phyloP scores from a whole-genome alignment of 106 monocot genomes.

The Posidonia australis region DNA sequence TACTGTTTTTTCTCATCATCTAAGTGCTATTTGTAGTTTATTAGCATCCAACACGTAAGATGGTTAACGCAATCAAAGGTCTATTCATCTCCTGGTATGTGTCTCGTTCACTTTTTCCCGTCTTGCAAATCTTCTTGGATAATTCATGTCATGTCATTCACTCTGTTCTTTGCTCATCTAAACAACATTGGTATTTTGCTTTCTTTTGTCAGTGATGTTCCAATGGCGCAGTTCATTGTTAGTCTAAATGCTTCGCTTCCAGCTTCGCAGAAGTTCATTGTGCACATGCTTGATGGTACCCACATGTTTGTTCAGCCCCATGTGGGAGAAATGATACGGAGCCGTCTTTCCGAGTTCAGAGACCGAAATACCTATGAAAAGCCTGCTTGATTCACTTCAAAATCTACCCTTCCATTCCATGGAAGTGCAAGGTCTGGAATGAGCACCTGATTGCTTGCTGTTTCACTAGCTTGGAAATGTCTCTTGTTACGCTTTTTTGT shows the following conservation, averaged over 20 bases:
- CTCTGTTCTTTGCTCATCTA: not conserved
- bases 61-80: constrained; percentile 98
- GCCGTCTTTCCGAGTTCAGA: constrained; percentile 70
- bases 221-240: constrained; percentile 94
- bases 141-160: not conserved
- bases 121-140: not conserved
- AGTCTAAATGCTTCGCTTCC: constrained; percentile 70
- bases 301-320: constrained; percentile 91
- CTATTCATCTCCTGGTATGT: constrained; percentile 81
- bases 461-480: too few relatives aligned
- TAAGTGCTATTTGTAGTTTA: too few relatives aligned
- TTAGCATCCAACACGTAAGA: constrained; percentile 12
- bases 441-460: too few relatives aligned
- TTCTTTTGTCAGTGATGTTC: constrained; percentile 56
- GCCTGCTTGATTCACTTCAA: constrained; percentile 35
- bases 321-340: constrained; percentile 64
- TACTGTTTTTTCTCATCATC: too few relatives aligned
- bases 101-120: not conserved
- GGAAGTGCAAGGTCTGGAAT: too few relatives aligned
- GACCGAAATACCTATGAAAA: constrained; percentile 93
- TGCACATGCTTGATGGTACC: constrained; percentile 68
- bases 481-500: too few relatives aligned
- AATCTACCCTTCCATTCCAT: not conserved
- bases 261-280: constrained; percentile 64
- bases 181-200: not conserved